These are phyloP conservation scores for Xerocomellus dryophilus DNA, from an alignment of 768 basidiomycete species.

Conservation along the genomic window DNA sequence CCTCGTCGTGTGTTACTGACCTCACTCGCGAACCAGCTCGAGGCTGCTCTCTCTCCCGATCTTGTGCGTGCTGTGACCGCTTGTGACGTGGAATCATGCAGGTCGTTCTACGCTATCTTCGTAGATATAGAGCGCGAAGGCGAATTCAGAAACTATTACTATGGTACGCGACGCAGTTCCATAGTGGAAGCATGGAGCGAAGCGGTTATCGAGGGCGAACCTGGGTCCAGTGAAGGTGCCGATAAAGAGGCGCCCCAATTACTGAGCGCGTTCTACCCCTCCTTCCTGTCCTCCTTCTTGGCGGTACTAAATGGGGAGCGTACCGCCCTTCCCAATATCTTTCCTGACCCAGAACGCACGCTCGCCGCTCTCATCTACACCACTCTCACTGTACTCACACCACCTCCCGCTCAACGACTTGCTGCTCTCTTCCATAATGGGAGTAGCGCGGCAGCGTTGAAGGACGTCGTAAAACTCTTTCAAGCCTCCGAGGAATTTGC, in stretches of 20 bases:
- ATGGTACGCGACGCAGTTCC: slow-evolving; percentile 69
- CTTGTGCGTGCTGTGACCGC: slow-evolving; percentile 83
- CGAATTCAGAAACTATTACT: slow-evolving; percentile 94
- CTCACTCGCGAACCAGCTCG: slow-evolving; percentile 92
- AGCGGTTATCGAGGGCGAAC: slow-evolving; percentile 41
- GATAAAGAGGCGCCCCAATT: slow-evolving; percentile 48
- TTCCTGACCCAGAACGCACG: slow-evolving; percentile 76
- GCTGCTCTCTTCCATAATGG: slow-evolving; percentile 64
- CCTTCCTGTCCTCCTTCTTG: slow-evolving; percentile 72
- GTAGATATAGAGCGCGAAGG: slow-evolving; percentile 85
- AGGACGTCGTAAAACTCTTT: slow-evolving; percentile 68
- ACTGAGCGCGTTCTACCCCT: slow-evolving; percentile 66
- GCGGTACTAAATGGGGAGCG: slow-evolving; percentile 67
- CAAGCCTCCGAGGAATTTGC: slow-evolving; percentile 84
- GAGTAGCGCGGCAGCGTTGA: slow-evolving; percentile 54
- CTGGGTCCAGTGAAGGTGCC: slow-evolving; percentile 6
- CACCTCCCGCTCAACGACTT: slow-evolving; percentile 78
- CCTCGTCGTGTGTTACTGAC: slow-evolving; percentile 81
- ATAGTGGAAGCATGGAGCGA: slow-evolving; percentile 71
- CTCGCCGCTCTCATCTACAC: slow-evolving; percentile 82
- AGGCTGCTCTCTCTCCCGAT: slow-evolving; percentile 87
- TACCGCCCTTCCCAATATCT: slow-evolving; percentile 74
- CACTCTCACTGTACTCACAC: slow-evolving; percentile 73
- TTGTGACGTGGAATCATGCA: slow-evolving; percentile 71
- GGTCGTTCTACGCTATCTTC: slow-evolving; percentile 82